These are phyloP conservation scores for Spatholobus suberectus DNA, from an alignment of 306 rosid genomes.

Conservation along the genomic window DNA sequence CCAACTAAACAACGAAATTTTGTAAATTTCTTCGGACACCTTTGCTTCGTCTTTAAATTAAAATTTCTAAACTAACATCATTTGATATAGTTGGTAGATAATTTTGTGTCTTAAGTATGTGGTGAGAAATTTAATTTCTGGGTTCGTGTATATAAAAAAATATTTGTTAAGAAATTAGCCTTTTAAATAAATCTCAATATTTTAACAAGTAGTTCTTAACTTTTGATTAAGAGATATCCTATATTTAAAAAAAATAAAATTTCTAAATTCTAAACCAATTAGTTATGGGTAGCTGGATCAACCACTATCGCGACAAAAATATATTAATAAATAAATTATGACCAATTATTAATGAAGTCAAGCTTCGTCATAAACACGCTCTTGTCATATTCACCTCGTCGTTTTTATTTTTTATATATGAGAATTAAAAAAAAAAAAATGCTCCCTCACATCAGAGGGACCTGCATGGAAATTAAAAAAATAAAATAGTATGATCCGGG, in stretches of 20 bases:
- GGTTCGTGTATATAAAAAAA: too few species aligned
- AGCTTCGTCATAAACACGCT: not conserved
- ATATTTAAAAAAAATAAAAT: not conserved
- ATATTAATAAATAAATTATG: not conserved
- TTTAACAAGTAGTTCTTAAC: too few species aligned
- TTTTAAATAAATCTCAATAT: too few species aligned
- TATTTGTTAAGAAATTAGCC: too few species aligned
- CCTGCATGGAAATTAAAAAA: not conserved
- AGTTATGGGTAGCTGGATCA: constrained; percentile 1
- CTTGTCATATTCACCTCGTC: not conserved
- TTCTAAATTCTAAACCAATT: not conserved
- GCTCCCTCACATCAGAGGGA: not conserved
- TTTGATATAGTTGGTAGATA: too few species aligned
- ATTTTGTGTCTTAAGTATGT: too few species aligned
- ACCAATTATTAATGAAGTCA: not conserved
- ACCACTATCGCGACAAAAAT: not conserved
- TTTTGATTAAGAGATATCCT: too few species aligned
- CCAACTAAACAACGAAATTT: not conserved
- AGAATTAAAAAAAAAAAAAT: not conserved
- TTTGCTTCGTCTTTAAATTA: not conserved
- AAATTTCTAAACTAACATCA: not conserved
- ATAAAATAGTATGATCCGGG: not conserved
- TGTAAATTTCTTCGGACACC: not conserved
- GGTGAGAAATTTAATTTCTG: too few species aligned
- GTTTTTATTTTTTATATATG: not conserved